Evolutionary conservation across 2,329 filamentous ascomycete genomes (phyloP).

Genomic region (Reticulascus tulasneorum): DNA sequence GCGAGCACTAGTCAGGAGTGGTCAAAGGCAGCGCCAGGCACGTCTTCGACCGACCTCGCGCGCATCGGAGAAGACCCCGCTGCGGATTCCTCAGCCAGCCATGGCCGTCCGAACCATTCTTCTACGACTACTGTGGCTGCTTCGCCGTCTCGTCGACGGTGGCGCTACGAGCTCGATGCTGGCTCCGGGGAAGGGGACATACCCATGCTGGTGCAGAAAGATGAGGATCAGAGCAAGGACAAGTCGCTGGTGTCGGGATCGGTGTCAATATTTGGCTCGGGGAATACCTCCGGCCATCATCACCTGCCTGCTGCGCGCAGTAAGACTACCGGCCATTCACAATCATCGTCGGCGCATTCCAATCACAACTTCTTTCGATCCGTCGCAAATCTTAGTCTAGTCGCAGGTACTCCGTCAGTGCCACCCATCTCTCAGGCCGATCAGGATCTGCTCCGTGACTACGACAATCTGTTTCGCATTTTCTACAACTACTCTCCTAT

Average conservation of each 20-base stretch:
- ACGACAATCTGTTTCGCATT: conserved; percentile 91
- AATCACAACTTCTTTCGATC: conserved; percentile 73
- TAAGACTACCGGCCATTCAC: conserved; percentile 57
- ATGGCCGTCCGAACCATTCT: no score
- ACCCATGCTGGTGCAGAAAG: conserved; percentile 84
- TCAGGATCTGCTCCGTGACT: conserved; percentile 79
- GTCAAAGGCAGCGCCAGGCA: conserved; percentile 42
- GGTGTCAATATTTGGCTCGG: conserved; percentile 53
- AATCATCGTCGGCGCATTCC: conserved; percentile 41
- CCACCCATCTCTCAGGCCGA: conserved; percentile 54
- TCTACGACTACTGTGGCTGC: conserved; percentile 21
- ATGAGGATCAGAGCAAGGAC: conserved; percentile 29
- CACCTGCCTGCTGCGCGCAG: conserved; percentile 37
- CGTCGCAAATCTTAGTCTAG: conserved; percentile 70
- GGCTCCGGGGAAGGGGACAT: conserved; percentile 69
- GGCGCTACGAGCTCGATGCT: conserved; percentile 85
- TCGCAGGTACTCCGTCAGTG: conserved; percentile 34
- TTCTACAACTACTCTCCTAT: conserved; percentile 90
- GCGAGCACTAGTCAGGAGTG: conserved; percentile 78
- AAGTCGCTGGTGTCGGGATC: conserved; percentile 14
- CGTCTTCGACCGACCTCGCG: conserved; percentile 42
- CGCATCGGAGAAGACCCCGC: conserved; percentile 47
- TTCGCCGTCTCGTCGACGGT: conserved; percentile 52
- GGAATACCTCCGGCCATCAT: conserved; percentile 1
- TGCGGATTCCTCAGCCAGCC: conserved; percentile 19